phyloP scores from a whole-genome alignment of 2,329 filamentous ascomycete genomes.

The Colletotrichum abscissum region DNA sequence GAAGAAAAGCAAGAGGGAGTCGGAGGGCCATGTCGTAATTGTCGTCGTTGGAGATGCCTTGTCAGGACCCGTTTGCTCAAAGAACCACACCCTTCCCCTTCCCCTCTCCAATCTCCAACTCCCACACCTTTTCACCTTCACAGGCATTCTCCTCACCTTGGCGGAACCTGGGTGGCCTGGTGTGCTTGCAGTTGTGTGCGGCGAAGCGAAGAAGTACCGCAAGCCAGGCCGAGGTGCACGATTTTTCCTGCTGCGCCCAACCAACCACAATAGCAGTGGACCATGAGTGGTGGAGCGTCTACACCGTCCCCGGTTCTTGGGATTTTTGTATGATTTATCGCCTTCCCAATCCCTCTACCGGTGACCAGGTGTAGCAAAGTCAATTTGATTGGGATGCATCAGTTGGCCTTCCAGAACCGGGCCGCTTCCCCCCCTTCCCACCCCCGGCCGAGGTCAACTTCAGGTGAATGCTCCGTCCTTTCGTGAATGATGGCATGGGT shows the following conservation, averaged over 20 bases:
- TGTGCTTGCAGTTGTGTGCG: not conserved
- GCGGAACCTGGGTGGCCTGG: not conserved
- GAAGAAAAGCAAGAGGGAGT: not conserved
- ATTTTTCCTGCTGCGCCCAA: not conserved
- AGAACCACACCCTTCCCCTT: not conserved
- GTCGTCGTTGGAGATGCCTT: not conserved
- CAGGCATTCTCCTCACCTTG: not conserved
- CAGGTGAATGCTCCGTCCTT: constrained; percentile 17
- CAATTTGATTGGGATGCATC: constrained; percentile 26
- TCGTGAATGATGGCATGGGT: not conserved
- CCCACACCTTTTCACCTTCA: not conserved
- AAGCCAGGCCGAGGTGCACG: not conserved
- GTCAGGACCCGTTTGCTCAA: not conserved
- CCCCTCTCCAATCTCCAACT: constrained; percentile 3
- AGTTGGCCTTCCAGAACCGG: not conserved
- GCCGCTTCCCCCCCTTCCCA: not conserved
- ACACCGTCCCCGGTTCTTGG: constrained; percentile 27
- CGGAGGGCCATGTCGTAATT: not conserved
- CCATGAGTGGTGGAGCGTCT: constrained; percentile 1
- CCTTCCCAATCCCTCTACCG: constrained; percentile 31
- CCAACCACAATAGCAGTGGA: not conserved
- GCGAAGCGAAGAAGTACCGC: constrained; percentile 8
- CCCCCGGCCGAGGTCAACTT: not conserved
- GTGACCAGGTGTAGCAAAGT: constrained; percentile 25
- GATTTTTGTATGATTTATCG: constrained; percentile 2